phyloP scores from a whole-genome alignment of 1,284 basidiomycete genomes.

The Fomitopsis schrenkii region DNA sequence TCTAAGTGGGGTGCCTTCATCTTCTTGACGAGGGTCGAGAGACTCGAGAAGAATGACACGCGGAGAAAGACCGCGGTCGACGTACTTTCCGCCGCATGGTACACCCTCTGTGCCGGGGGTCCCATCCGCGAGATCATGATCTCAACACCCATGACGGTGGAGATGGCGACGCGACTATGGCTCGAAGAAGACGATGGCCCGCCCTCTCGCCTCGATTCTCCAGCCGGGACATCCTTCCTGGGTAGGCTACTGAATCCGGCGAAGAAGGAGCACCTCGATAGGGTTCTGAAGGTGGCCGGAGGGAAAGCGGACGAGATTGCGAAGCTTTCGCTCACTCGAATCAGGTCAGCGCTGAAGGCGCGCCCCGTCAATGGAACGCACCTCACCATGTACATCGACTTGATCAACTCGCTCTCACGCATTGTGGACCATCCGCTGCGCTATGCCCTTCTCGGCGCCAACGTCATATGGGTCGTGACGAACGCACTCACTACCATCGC shows the following conservation, averaged over 20 bases:
- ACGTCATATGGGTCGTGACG: constrained; percentile 28
- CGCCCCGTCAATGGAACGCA: constrained; percentile 9
- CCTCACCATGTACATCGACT: constrained; percentile 26
- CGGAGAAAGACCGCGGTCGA: constrained; percentile 24
- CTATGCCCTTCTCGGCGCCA: constrained; percentile 28
- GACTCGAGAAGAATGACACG: constrained; percentile 9
- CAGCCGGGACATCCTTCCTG: constrained; percentile 27
- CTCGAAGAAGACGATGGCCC: constrained; percentile 26
- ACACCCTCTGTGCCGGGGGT: constrained; percentile 26
- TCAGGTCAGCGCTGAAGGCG: constrained; percentile 16
- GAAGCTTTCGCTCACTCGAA: constrained; percentile 26
- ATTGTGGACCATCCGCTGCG: constrained; percentile 26
- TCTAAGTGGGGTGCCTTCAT: constrained; percentile 35
- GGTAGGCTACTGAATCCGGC: constrained; percentile 26
- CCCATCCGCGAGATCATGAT: constrained; percentile 26
- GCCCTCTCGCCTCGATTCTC: constrained; percentile 20
- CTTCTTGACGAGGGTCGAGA: constrained; percentile 24
- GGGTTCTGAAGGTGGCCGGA: constrained; percentile 24
- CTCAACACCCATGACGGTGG: constrained; percentile 26
- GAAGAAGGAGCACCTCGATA: constrained; percentile 20
- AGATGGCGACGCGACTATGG: constrained; percentile 33
- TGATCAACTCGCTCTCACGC: constrained; percentile 30
- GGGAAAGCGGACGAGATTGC: constrained; percentile 26
- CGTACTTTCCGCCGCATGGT: constrained; percentile 27
- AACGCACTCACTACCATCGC: constrained; percentile 27